phyloP scores from a whole-genome alignment of 2,329 filamentous ascomycete genomes.

The Neonectria ditissima region DNA sequence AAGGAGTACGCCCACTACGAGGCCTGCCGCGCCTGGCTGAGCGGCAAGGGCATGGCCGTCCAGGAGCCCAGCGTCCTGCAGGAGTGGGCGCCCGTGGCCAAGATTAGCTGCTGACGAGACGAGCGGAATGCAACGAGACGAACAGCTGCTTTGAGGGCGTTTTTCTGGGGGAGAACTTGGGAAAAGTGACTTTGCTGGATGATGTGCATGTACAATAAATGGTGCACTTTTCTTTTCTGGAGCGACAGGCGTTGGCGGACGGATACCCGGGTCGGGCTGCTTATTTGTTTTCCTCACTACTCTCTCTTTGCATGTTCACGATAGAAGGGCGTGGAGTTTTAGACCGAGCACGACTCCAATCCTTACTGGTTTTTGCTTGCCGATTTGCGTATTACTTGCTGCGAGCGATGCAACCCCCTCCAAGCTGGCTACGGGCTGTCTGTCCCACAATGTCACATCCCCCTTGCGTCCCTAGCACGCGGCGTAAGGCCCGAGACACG shows the following conservation, averaged over 20 bases:
- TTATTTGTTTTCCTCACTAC: neutral
- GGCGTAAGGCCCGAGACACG: neutral
- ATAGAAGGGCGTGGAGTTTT: neutral
- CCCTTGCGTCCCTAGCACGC: neutral
- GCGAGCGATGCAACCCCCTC: neutral
- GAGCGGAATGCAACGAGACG: neutral
- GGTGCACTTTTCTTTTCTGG: neutral
- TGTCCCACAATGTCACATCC: neutral
- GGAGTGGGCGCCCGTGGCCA: conserved; percentile 52
- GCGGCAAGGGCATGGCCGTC: conserved; percentile 51
- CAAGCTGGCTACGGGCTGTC: no score
- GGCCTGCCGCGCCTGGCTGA: conserved; percentile 60
- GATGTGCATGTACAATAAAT: neutral
- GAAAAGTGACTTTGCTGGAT: neutral
- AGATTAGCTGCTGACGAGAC: neutral
- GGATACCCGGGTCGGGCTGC: neutral
- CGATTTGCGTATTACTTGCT: neutral
- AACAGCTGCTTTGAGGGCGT: conserved; percentile 1
- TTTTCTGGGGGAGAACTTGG: neutral
- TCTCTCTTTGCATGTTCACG: neutral
- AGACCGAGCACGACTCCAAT: neutral
- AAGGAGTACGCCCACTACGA: conserved; percentile 57
- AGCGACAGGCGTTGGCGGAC: neutral
- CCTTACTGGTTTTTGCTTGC: neutral
- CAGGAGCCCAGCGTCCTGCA: conserved; percentile 55